A percentile compares a stretch with the other conserved stretches of the same genome.
phyloP scores from a whole-genome alignment of 768 basidiomycete genomes.

The Suillus ampliporus region DNA sequence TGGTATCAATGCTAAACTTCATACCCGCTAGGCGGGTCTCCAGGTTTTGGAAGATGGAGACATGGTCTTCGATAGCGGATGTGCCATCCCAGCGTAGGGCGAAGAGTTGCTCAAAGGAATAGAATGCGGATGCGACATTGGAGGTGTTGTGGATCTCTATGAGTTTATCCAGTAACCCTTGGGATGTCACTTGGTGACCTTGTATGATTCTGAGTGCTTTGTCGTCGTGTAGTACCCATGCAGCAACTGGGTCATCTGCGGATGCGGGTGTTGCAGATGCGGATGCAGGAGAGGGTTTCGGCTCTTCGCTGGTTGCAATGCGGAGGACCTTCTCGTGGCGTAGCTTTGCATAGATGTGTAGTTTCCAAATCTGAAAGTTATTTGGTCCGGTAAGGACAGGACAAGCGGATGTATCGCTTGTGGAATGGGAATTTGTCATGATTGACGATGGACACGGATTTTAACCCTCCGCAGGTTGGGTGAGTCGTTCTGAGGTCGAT shows the following conservation, averaged over 20 bases:
- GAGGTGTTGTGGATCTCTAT: not conserved
- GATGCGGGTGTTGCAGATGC: not conserved
- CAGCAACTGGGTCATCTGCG: not conserved
- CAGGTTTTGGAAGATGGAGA: not conserved
- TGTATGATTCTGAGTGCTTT: not conserved
- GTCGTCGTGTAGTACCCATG: not conserved
- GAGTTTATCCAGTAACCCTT: not conserved
- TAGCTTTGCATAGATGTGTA: not conserved
- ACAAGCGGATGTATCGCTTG: not conserved
- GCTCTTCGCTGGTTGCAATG: not conserved
- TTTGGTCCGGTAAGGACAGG: slow-evolving; percentile 1
- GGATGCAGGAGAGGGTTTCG: not conserved
- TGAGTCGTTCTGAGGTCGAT: no score
- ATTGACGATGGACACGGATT: no score
- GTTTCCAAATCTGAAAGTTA: not conserved
- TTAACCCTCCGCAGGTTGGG: no score
- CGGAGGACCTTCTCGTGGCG: not conserved
- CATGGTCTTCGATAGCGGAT: slow-evolving; percentile 1
- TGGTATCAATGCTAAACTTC: slow-evolving; percentile 7
- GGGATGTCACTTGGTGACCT: not conserved
- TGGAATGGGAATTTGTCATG: no score
- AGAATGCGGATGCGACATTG: not conserved
- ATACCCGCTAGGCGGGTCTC: slow-evolving; percentile 10
- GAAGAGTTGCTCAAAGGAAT: not conserved
- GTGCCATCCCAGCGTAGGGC: not conserved